phyloP scores from a whole-genome alignment of 768 basidiomycete genomes.

The Rhizopogon roseolus region DNA sequence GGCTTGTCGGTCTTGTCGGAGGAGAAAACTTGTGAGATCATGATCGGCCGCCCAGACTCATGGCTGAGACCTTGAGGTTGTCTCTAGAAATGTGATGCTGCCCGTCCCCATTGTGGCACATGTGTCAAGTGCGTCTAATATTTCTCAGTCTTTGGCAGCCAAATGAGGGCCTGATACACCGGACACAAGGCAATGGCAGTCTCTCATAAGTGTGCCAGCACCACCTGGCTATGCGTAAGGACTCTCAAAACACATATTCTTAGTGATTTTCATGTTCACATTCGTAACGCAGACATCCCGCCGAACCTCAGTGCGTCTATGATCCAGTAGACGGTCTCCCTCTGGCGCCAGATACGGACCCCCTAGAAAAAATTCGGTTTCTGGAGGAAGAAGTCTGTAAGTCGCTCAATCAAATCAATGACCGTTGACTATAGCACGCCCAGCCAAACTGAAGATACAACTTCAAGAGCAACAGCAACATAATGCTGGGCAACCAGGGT shows the following conservation, averaged over 20 bases:
- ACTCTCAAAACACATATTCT: neutral
- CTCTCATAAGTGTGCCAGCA: slow-evolving; percentile 77
- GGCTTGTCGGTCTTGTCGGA: slow-evolving; percentile 82
- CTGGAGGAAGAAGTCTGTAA: slow-evolving; percentile 76
- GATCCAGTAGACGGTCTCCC: slow-evolving; percentile 82
- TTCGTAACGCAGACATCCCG: slow-evolving; percentile 57
- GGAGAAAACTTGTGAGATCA: slow-evolving; percentile 69
- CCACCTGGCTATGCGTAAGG: slow-evolving; percentile 81
- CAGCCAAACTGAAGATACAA: slow-evolving; percentile 61
- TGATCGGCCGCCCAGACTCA: neutral
- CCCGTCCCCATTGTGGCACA: slow-evolving; percentile 80
- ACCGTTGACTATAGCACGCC: slow-evolving; percentile 8
- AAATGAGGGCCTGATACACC: neutral
- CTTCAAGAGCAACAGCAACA: slow-evolving; percentile 56
- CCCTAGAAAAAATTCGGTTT: slow-evolving; percentile 70
- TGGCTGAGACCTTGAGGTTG: slow-evolving; percentile 3
- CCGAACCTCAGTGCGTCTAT: slow-evolving; percentile 80
- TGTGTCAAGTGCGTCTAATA: slow-evolving; percentile 69
- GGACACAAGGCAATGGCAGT: slow-evolving; percentile 66
- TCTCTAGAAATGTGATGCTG: slow-evolving; percentile 80
- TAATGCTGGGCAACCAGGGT: slow-evolving; percentile 32
- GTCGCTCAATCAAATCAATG: slow-evolving; percentile 13
- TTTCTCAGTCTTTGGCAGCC: neutral
- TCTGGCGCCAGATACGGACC: slow-evolving; percentile 73
- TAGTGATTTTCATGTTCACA: slow-evolving; percentile 6